A percentile compares a stretch with the other conserved stretches of the same genome.
phyloP scores from a whole-genome alignment of 1,284 basidiomycete genomes.

The Pseudozyma hubeiensis region DNA sequence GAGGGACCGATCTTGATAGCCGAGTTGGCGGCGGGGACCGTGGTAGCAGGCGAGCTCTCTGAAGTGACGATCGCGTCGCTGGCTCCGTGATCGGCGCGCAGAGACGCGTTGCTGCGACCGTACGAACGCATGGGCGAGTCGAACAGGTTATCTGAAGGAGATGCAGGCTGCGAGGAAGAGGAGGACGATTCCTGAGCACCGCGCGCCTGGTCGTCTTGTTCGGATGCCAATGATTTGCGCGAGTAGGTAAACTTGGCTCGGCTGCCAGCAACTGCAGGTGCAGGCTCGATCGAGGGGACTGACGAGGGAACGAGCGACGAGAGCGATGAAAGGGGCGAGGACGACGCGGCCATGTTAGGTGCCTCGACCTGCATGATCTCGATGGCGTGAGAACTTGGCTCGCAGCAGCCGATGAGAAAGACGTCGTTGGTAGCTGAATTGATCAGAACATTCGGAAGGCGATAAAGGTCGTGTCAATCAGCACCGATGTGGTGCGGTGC shows the following conservation, averaged over 20 bases:
- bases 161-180: constrained; percentile 34
- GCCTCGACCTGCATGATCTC: constrained; percentile 35
- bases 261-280: constrained; percentile 7
- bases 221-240: constrained; percentile 19
- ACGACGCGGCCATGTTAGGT: constrained; percentile 11
- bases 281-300: constrained; percentile 31
- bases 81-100: constrained; percentile 10
- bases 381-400: background rate
- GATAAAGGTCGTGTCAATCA: no score
- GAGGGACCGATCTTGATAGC: constrained; percentile 24
- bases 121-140: constrained; percentile 42
- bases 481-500: no score
- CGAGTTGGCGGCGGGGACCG: constrained; percentile 22
- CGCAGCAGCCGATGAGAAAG: constrained; percentile 2
- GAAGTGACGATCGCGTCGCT: constrained; percentile 22
- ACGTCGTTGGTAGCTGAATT: background rate
- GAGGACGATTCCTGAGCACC: constrained; percentile 7
- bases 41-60: constrained; percentile 34
- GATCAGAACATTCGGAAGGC: constrained; percentile 5
- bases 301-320: constrained; percentile 44
- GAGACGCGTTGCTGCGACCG: constrained; percentile 11
- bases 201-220: constrained; percentile 5
- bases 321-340: constrained; percentile 16
- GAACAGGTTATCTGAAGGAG: constrained; percentile 32
- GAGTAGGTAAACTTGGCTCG: constrained; percentile 44